Evolutionary conservation across 1,139 yeast species (phyloP).

Genomic region (Pneumocystis carinii): DNA sequence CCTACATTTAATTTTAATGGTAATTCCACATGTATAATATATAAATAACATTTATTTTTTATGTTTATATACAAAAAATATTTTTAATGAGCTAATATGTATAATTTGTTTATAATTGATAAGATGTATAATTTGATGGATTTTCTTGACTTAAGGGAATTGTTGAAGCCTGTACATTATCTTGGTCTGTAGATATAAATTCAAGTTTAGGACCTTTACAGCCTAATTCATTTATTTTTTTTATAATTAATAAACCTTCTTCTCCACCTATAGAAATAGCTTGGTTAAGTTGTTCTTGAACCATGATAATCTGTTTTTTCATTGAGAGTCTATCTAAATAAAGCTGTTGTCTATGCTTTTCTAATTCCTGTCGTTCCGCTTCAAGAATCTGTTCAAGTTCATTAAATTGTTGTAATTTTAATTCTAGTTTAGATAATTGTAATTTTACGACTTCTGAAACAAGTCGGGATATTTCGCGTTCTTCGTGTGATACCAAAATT

Average conservation of each 20-base stretch:
- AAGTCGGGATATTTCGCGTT: slow-evolving; percentile 40
- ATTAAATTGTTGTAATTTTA: slow-evolving; percentile 55
- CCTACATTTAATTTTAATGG: not conserved
- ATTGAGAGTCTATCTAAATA: slow-evolving; percentile 66
- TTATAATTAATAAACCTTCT: not conserved
- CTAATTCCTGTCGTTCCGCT: slow-evolving; percentile 57
- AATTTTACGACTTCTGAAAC: slow-evolving; percentile 54
- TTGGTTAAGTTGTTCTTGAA: slow-evolving; percentile 37
- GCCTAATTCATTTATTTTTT: not conserved
- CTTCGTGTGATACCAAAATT: slow-evolving; percentile 68
- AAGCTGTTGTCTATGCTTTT: slow-evolving; percentile 65
- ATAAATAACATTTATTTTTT: not conserved
- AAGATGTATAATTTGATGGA: not conserved
- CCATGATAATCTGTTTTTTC: slow-evolving; percentile 42
- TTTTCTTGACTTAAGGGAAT: not conserved
- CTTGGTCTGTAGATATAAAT: not conserved
- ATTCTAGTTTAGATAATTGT: slow-evolving; percentile 58
- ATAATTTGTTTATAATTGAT: not conserved
- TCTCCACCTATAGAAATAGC: slow-evolving; percentile 12
- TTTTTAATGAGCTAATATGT: not conserved
- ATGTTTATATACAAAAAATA: not conserved
- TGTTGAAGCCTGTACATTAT: not conserved
- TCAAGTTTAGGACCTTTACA: not conserved
- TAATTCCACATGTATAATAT: not conserved
- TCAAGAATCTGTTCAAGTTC: slow-evolving; percentile 68